Conservation (phyloP, 2,329 filamentous ascomycete genomes). For the Fusarium papillatum region DNA sequence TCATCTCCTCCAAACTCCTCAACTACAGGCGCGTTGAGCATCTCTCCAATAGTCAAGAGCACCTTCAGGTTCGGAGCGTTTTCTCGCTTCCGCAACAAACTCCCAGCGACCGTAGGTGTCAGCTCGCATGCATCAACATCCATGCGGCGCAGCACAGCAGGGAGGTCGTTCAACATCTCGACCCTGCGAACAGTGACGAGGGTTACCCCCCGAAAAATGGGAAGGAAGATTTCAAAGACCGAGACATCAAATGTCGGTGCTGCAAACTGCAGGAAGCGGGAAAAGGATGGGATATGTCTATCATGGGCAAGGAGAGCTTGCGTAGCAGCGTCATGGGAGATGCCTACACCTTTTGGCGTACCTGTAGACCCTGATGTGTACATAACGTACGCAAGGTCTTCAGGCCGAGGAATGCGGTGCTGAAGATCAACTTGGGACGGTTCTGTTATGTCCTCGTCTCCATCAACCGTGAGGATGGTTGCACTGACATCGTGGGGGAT, state of each 20-base stretch:
- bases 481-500: conserved; percentile 51
- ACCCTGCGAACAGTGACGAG: conserved; percentile 79
- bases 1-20: conserved; percentile 79
- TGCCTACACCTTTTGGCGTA: conserved; percentile 86
- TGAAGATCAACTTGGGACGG: conserved; percentile 2
- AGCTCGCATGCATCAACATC: conserved; percentile 88
- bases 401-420: conserved; percentile 40
- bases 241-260: conserved; percentile 95
- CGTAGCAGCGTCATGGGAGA: conserved; percentile 84
- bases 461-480: conserved; percentile 54
- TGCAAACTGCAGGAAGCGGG: conserved; percentile 90
- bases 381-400: conserved; percentile 85
- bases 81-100: conserved; percentile 76
- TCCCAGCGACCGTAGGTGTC: conserved; percentile 88
- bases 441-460: conserved; percentile 17
- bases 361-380: conserved; percentile 95
- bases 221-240: conserved; percentile 95
- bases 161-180: conserved; percentile 82
- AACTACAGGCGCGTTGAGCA: conserved; percentile 85
- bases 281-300: conserved; percentile 80
- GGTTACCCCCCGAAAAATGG: conserved; percentile 79
- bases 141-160: conserved; percentile 73
- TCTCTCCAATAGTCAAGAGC: conserved; percentile 91
- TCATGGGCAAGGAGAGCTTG: conserved; percentile 89
- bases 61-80: conserved; percentile 78